Evolutionary conservation across 2,329 filamentous ascomycete genomes (phyloP).

Genomic region (Fonsecaea pugnacius): DNA sequence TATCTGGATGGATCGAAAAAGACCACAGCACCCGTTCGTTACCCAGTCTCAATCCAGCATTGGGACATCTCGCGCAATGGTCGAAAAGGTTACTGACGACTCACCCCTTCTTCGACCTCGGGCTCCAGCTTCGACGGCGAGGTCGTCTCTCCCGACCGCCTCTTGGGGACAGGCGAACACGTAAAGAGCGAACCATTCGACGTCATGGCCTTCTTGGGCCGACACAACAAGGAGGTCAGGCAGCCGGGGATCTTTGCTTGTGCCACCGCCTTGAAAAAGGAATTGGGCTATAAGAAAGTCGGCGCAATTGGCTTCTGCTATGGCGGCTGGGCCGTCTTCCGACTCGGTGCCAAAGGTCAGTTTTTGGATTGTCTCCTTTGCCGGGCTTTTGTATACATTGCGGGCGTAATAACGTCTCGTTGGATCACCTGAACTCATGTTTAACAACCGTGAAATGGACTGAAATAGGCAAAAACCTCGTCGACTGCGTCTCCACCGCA

Average conservation of each 20-base stretch:
- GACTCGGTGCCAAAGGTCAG: constrained; percentile 46
- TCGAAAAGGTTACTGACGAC: not conserved
- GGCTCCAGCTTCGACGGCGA: constrained; percentile 43
- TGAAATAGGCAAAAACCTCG: constrained; percentile 41
- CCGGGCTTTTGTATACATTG: not conserved
- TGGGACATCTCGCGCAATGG: not conserved
- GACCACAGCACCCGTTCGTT: not conserved
- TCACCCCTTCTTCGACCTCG: not conserved
- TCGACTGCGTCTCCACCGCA: constrained; percentile 53
- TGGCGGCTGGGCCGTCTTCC: constrained; percentile 49
- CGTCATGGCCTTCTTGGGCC: constrained; percentile 38
- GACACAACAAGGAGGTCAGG: constrained; percentile 35
- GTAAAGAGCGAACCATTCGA: constrained; percentile 42
- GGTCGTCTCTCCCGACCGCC: constrained; percentile 39
- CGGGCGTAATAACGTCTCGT: not conserved
- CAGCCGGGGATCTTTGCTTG: constrained; percentile 49
- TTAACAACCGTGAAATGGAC: not conserved
- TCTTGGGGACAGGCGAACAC: constrained; percentile 38
- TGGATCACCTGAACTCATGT: not conserved
- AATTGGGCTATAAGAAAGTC: constrained; percentile 48
- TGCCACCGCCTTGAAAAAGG: constrained; percentile 42
- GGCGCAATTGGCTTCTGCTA: constrained; percentile 46
- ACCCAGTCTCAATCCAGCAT: not conserved
- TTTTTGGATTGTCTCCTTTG: not conserved
- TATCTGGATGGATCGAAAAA: not conserved